These are phyloP conservation scores for Tuber indicum DNA, from an alignment of 495 filamentous ascomycete genomes.

Conservation along the genomic window DNA sequence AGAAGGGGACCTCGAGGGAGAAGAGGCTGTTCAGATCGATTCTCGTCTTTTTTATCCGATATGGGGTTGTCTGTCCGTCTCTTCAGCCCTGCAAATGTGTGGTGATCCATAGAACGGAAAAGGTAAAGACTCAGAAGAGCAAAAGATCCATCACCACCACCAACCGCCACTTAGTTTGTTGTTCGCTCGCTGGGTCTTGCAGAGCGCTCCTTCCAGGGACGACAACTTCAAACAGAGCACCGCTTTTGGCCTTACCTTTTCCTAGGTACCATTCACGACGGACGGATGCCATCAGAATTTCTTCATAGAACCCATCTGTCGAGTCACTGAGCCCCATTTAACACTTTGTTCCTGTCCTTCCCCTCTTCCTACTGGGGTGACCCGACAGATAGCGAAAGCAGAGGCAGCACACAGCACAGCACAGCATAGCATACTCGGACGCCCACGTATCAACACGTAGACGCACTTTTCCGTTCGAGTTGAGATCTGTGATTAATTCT, in stretches of 20 bases:
- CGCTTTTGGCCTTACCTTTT: not conserved
- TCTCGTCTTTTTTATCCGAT: slow-evolving; percentile 4
- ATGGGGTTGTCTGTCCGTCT: not conserved
- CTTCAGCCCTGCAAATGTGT: not conserved
- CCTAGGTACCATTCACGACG: not conserved
- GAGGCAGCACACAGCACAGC: not conserved
- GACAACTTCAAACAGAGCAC: not conserved
- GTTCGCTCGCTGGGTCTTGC: not conserved
- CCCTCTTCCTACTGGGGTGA: not conserved
- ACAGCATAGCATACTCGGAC: not conserved
- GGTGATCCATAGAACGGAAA: slow-evolving; percentile 1
- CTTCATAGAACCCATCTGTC: not conserved
- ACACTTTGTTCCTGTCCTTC: not conserved
- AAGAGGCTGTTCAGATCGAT: not conserved
- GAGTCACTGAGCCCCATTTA: not conserved
- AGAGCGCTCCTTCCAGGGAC: not conserved
- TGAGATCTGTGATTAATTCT: not conserved
- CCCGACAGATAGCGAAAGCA: not conserved
- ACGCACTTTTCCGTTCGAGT: not conserved
- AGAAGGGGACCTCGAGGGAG: not conserved
- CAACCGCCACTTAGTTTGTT: not conserved
- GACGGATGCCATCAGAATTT: not conserved
- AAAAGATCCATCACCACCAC: not conserved
- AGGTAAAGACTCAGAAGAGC: not conserved
- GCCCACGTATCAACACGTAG: slow-evolving; percentile 2